Base-by-base conservation (phyloP, 2,329 filamentous ascomycete genomes). In the Teratosphaeria pseudoeucalypti region DNA sequence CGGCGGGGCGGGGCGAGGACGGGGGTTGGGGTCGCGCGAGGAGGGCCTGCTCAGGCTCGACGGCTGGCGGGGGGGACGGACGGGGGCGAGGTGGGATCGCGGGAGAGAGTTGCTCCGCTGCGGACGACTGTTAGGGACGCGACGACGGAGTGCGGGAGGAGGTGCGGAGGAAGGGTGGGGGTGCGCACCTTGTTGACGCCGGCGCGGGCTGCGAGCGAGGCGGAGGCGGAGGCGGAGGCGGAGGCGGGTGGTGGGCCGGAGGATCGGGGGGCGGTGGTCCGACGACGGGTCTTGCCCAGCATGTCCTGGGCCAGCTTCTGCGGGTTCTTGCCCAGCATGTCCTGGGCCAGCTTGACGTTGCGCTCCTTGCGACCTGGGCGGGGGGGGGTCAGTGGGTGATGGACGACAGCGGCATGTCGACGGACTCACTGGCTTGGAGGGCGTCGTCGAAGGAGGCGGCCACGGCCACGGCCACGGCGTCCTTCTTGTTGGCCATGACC, bases 111-210 rank as follows among this genome's bases (percentile, higher is more conserved):
- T 58, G 58, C 67, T 65, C 58, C 69, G 65, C 64, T 69, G 52
- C 16, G 32, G 27, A 9, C 12, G 53, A 16, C 6, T 58, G 52
- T 62, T 47, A 57, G 55, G 19, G 9, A 39, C 23, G 19, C 14
- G 6, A 2, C 55, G 37, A 23, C 19, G 11, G 55, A 29, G 37
- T 12, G 23, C 29, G 34, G 34, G 16, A 29, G 27, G 6, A 39
- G 26, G 52, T 23, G 23, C 2, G 23, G 23, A 23, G 23, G 23
- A 23, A 23, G 23, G 23, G 23, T 23, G 54, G 34, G 43, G 39
- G 6, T 60, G 63, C 68, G 59, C 78, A 85, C 85, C 83, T 91
- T 91, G 68, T 82, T 84, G 56, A 91, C 79, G 47, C 88, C 88
- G 60, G 88, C 85, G 72, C 88, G 82, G 73, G 85, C 88, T 58